These are phyloP conservation scores for Dactylellina sp. DNA, from an alignment of 2,329 filamentous ascomycete genomes.

Conservation along the genomic window DNA sequence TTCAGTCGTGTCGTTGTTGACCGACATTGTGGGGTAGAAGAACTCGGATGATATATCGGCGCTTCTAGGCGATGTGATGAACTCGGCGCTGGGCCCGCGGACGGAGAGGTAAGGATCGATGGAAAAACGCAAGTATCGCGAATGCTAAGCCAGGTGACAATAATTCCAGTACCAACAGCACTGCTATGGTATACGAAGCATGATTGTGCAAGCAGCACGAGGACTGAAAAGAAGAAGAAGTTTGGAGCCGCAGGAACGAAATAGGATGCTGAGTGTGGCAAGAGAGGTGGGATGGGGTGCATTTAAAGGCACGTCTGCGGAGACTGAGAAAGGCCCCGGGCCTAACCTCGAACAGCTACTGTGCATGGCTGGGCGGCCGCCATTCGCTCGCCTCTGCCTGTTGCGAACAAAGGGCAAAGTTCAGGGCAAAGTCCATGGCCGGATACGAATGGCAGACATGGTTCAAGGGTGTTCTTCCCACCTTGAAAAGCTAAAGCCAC, in stretches of 20 bases:
- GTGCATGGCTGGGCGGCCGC: conserved; percentile 35
- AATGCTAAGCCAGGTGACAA: background rate
- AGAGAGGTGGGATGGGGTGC: conserved; percentile 23
- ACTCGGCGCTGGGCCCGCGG: background rate
- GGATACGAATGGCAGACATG: conserved; percentile 18
- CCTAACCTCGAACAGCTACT: conserved; percentile 31
- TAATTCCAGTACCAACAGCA: conserved; percentile 46
- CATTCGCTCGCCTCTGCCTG: conserved; percentile 34
- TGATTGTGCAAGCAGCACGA: conserved; percentile 26
- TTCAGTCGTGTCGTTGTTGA: conserved; percentile 44
- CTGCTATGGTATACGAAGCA: conserved; percentile 51
- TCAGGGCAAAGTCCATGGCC: conserved; percentile 22
- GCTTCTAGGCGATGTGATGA: conserved; percentile 1
- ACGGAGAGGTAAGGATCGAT: background rate
- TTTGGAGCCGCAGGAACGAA: conserved; percentile 41
- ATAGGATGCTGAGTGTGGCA: conserved; percentile 18
- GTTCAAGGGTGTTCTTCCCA: conserved; percentile 4
- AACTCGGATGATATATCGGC: background rate
- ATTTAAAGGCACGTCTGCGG: conserved; percentile 37
- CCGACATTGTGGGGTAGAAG: conserved; percentile 25
- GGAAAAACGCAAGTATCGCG: background rate
- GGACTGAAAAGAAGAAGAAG: conserved; percentile 2
- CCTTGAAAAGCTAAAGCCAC: background rate
- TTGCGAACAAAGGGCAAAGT: conserved; percentile 12
- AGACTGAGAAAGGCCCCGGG: conserved; percentile 21